Evolutionary conservation across 768 basidiomycete genomes (phyloP).

Genomic region (Grammothele lineata): DNA sequence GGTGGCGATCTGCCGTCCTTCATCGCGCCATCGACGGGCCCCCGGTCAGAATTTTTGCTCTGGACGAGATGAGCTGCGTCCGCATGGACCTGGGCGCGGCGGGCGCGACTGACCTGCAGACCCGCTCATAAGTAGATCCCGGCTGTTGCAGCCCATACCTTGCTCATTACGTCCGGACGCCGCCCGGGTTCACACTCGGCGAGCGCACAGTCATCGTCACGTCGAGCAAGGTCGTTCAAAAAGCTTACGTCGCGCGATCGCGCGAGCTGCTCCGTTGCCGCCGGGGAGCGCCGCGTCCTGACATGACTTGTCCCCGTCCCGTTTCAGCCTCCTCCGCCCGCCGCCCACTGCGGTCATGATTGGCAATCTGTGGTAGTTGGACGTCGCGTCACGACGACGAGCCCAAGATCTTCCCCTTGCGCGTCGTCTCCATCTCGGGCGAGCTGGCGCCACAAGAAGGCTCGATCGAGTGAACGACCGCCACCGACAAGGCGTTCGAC

Average conservation of each 20-base stretch:
- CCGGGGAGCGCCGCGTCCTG: slow-evolving; percentile 5
- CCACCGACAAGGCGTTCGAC: slow-evolving; percentile 82
- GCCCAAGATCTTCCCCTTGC: slow-evolving; percentile 69
- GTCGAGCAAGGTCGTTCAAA: slow-evolving; percentile 97
- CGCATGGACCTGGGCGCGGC: slow-evolving; percentile 58
- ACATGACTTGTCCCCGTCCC: slow-evolving; percentile 13
- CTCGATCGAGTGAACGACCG: slow-evolving; percentile 82
- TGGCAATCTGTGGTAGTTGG: slow-evolving; percentile 93
- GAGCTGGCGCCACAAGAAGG: slow-evolving; percentile 85
- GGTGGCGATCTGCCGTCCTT: slow-evolving; percentile 57
- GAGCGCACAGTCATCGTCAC: slow-evolving; percentile 94
- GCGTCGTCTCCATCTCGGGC: slow-evolving; percentile 89
- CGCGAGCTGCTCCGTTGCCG: not conserved
- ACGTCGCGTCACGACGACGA: slow-evolving; percentile 72
- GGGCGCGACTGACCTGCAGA: slow-evolving; percentile 67
- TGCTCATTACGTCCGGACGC: slow-evolving; percentile 79
- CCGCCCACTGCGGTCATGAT: slow-evolving; percentile 93
- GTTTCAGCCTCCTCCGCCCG: slow-evolving; percentile 77
- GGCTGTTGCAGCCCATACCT: slow-evolving; percentile 51
- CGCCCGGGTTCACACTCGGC: slow-evolving; percentile 84
- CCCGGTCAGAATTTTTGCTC: slow-evolving; percentile 56
- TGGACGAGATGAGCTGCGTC: slow-evolving; percentile 61
- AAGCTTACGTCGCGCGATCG: slow-evolving; percentile 59
- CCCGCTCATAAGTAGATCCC: slow-evolving; percentile 24
- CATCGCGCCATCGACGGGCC: slow-evolving; percentile 45